Base-by-base conservation (phyloP, 306 rosid genomes). In the Lotus japonicus region DNA sequence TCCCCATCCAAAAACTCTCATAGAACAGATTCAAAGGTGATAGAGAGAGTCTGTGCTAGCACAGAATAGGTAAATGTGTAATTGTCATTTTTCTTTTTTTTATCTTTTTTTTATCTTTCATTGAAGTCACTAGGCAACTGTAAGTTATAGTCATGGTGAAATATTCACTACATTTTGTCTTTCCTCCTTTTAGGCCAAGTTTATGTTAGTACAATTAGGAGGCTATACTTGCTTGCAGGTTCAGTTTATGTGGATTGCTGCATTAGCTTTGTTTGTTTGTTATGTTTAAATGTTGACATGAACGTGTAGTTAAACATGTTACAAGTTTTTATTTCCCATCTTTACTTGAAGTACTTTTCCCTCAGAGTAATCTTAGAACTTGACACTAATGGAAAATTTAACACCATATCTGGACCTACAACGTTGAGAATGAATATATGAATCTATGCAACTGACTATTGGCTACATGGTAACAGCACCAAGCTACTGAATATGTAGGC, bases 41-140 rank as follows among this genome's bases (percentile, higher is more conserved):
- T 95, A 36, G 92, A 91, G 63, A 90, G 97, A 87, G 89, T 96
- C 35, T 91, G 99, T 85, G 97, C 96, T 70, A 91, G 97, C 88
- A 88, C 90, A 19, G 95, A 88, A 26, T 95, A 95, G 92, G 76
- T 50, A 59, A 68, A 58, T 52, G 64, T 73, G 69, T 58, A 77
- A 41, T 58, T 58, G 42, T 46, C 21, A 6, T 61, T 68, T 46
- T 8, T 44, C n/a, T 6, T 31, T 31, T 31, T 5, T 38, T 70
- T 12, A 39, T n/a, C n/a, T n/a, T n/a, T n/a, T 49, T 64, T 64
- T 70, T 12, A 39, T 56, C 10, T 64, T 23, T 62, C 57, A 58
- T 5, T 71, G 63, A 54, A 69, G 57, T 75, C 58, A 75, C 64
- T 74, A 21, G 58, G 66, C 15, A 82, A 70, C 42, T 87, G 79